Evolutionary conservation across 352 stramenopile species (phyloP), one percentile per base, ranked within the genome.

Genomic region (Thalassiosira hispida): DNA sequence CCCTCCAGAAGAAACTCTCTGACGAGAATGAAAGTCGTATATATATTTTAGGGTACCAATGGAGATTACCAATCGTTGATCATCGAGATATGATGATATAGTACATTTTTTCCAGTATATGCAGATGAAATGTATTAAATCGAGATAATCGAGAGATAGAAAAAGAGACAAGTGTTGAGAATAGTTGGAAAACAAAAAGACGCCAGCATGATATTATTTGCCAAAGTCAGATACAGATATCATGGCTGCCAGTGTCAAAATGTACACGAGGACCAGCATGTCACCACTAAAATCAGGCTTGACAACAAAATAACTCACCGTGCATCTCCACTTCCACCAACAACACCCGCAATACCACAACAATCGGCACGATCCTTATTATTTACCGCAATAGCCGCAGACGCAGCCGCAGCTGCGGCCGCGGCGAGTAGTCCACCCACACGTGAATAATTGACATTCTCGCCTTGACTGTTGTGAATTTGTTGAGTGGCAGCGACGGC

Each of bases 1-100:
- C 90, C 88, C 53, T 94, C 87, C 18, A 93, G 14, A 40, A 93
- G 71, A 55, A 92, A 86, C 14, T 83, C 66, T 52, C 74, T 83
- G 40, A 52, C 18, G 7, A 52, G 42, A 46, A 14, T 14, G 7
- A 14, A 7, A 14, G 38, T 46, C 38, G 38, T 14, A 6, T 22
- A 27, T 20, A 27, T 20, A 18, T 20, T 27, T 8, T 20, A 20
- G 20, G 8, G 6, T 57, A 8, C 16, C 6, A 27, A 27, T 27
- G n/a, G n/a, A 57, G 35, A 22, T 12, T 38, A 16, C 6, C 23
- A 11, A 61, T 18, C 52, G n/a, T n/a, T n/a, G n/a, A n/a, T n/a
- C n/a, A n/a, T n/a, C n/a, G n/a, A n/a, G n/a, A n/a, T n/a, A n/a
- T n/a, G n/a, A n/a, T n/a, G n/a, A n/a, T n/a, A n/a, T n/a, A n/a